These are phyloP conservation scores for Annona squamosa DNA, from an alignment of 164 flowering plant genomes.

Conservation along the genomic window DNA sequence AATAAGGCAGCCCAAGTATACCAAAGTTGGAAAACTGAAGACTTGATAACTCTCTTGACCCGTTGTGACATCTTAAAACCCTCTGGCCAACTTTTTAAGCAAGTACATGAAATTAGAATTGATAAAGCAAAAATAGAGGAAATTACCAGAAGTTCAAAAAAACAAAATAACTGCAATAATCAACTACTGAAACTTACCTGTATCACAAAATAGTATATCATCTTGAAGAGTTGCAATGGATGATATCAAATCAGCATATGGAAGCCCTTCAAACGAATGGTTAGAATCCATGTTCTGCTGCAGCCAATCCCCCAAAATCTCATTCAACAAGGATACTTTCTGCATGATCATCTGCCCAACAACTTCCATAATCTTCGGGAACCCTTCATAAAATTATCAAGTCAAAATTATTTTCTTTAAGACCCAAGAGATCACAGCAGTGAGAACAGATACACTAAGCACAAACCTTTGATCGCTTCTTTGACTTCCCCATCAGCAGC, in stretches of 20 bases:
- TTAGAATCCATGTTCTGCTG: constrained; percentile 27
- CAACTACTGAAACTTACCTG: constrained; percentile 35
- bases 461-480: constrained; percentile 55
- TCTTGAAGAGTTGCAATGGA: constrained; percentile 41
- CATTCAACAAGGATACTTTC: constrained; percentile 39
- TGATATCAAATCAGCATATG: constrained; percentile 48
- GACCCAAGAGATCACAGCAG: background rate
- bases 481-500: constrained; percentile 44
- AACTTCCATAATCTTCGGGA: constrained; percentile 50
- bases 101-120: constrained; percentile 8
- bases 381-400: constrained; percentile 30
- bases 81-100: constrained; percentile 57
- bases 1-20: constrained; percentile 78
- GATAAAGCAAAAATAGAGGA: constrained; percentile 2
- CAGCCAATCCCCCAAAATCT: constrained; percentile 32
- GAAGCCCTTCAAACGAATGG: constrained; percentile 26
- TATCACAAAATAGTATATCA: constrained; percentile 50
- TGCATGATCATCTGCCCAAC: constrained; percentile 51
- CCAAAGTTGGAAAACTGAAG: constrained; percentile 64
- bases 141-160: background rate
- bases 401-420: constrained; percentile 2
- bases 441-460: constrained; percentile 1
- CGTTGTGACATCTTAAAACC: constrained; percentile 36
- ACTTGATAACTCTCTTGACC: constrained; percentile 37
- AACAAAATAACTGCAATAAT: background rate